phyloP scores from a whole-genome alignment of 1,284 basidiomycete species.

The Polyporus tsugae region DNA sequence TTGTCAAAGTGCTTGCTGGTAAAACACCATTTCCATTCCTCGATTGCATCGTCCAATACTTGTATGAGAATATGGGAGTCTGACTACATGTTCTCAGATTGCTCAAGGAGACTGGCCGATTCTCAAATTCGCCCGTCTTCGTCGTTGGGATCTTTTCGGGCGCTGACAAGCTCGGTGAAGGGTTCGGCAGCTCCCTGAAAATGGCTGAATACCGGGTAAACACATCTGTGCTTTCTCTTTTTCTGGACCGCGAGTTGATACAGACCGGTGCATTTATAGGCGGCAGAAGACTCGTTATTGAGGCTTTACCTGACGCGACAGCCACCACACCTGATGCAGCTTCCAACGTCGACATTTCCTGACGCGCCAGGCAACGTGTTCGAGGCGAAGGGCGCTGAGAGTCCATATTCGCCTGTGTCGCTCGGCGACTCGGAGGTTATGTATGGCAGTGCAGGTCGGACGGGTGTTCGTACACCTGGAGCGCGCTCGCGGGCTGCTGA shows the following conservation, averaged over 20 bases:
- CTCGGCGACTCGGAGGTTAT: constrained; percentile 70
- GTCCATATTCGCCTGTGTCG: constrained; percentile 58
- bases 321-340: constrained; percentile 68
- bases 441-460: constrained; percentile 69
- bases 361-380: constrained; percentile 58
- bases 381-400: constrained; percentile 44
- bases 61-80: not conserved
- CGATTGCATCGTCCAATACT: not conserved
- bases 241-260: constrained; percentile 9
- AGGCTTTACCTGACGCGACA: constrained; percentile 82
- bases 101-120: constrained; percentile 91
- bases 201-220: constrained; percentile 96
- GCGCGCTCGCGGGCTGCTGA: constrained; percentile 32
- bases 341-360: constrained; percentile 78
- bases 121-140: constrained; percentile 90
- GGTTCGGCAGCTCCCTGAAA: constrained; percentile 89
- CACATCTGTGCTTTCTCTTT: constrained; percentile 25
- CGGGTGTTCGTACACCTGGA: constrained; percentile 39
- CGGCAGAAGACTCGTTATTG: constrained; percentile 86
- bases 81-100: constrained; percentile 55
- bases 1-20: no score
- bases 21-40: no score
- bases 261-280: constrained; percentile 49
- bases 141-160: constrained; percentile 95
- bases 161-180: constrained; percentile 91